Evolutionary conservation across 2,329 filamentous ascomycete species (phyloP).

Genomic region (Scortechinia acanthostroma): DNA sequence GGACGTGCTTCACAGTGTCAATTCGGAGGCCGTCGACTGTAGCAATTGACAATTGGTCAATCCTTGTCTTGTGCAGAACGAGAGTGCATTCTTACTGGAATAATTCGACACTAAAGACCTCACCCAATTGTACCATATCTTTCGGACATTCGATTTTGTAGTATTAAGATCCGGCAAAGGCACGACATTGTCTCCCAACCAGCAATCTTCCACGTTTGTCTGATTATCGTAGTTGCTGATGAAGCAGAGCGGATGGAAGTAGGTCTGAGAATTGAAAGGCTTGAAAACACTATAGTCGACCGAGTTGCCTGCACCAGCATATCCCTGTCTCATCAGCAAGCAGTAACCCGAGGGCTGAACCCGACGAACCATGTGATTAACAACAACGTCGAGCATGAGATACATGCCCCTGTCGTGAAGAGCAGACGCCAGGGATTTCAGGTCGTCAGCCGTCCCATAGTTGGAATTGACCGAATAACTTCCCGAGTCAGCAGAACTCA

Average conservation of each 20-base stretch:
- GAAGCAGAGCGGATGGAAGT: constrained; percentile 53
- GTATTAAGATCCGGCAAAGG: constrained; percentile 36
- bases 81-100: not conserved
- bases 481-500: not conserved
- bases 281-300: constrained; percentile 43
- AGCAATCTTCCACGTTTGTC: constrained; percentile 30
- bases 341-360: too few species aligned
- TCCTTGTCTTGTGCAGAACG: not conserved
- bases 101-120: not conserved
- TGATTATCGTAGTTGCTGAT: constrained; percentile 45
- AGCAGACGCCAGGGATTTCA: constrained; percentile 36
- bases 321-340: constrained; percentile 11
- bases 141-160: constrained; percentile 18
- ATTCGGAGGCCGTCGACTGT: constrained; percentile 35
- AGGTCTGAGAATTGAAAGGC: constrained; percentile 44
- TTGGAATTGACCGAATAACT: constrained; percentile 34
- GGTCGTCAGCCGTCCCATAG: constrained; percentile 39
- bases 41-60: not conserved
- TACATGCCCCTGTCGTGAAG: constrained; percentile 47
- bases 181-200: constrained; percentile 37
- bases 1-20: constrained; percentile 33
- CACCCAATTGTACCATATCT: not conserved
- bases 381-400: constrained; percentile 53
- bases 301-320: constrained; percentile 29
- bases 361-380: constrained; percentile 45